Evolutionary conservation across 1,284 basidiomycete species (phyloP).

Genomic region (Marasmius tenuissimus): DNA sequence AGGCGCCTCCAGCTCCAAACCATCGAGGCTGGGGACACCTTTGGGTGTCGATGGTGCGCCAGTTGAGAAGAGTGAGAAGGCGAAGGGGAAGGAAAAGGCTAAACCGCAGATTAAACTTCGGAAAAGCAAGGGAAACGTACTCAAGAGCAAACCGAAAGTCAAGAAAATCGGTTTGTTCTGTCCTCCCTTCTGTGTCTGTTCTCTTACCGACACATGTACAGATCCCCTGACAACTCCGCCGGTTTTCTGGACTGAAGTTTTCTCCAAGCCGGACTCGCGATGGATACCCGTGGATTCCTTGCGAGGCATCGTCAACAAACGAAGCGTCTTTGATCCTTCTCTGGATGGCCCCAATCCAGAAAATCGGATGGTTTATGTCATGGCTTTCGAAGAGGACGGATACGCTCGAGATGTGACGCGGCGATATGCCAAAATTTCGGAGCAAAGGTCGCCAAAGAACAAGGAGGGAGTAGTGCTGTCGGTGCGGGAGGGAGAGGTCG

Average conservation of each 20-base stretch:
- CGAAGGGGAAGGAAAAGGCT: constrained; percentile 54
- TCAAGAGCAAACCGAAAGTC: constrained; percentile 21
- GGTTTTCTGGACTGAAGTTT: constrained; percentile 97
- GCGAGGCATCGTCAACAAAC: constrained; percentile 77
- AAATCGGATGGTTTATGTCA: constrained; percentile 91
- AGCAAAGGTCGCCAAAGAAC: constrained; percentile 80
- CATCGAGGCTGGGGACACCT: background rate
- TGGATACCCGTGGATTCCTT: constrained; percentile 96
- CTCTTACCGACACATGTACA: constrained; percentile 15
- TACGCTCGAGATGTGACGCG: constrained; percentile 75
- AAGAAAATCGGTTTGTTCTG: background rate
- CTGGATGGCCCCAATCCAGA: constrained; percentile 32
- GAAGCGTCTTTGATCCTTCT: constrained; percentile 80
- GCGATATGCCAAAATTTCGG: constrained; percentile 81
- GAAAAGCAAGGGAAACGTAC: constrained; percentile 45
- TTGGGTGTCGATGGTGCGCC: constrained; percentile 35
- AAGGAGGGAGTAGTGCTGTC: constrained; percentile 58
- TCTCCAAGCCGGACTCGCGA: constrained; percentile 85
- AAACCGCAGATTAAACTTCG: constrained; percentile 56
- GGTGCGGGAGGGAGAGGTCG: constrained; percentile 52
- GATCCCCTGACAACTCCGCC: constrained; percentile 74
- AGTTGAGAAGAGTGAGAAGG: constrained; percentile 41
- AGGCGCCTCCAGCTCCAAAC: constrained; percentile 17
- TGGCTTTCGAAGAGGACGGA: constrained; percentile 92
- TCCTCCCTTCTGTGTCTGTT: background rate